A percentile compares a stretch with the other conserved stretches of the same genome.
Conservation (phyloP, 1,139 yeast genomes). For the Suhomyces chickasaworum region DNA sequence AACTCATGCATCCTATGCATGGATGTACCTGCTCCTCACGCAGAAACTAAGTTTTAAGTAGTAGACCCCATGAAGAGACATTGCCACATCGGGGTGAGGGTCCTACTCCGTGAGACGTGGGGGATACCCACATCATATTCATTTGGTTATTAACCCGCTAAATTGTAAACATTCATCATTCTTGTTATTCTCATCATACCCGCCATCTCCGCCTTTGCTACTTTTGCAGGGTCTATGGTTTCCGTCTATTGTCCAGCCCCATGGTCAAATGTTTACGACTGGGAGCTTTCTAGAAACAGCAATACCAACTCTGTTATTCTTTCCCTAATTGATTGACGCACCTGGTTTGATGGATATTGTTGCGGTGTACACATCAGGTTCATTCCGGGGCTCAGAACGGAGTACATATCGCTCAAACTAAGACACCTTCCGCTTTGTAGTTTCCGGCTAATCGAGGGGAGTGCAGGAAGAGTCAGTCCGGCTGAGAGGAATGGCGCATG, state of each 20-base stretch:
- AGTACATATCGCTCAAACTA: not conserved
- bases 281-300: not conserved
- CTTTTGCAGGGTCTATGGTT: not conserved
- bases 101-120: not conserved
- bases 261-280: not conserved
- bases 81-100: not conserved
- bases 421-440: too few species aligned
- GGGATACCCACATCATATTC: not conserved
- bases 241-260: not conserved
- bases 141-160: too few species aligned
- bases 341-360: constrained; percentile 10
- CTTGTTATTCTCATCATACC: too few species aligned
- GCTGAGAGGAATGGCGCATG: not conserved
- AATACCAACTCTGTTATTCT: constrained; percentile 5
- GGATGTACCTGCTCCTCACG: not conserved
- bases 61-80: not conserved
- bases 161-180: too few species aligned
- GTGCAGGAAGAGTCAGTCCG: not conserved
- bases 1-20: not conserved
- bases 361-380: not conserved
- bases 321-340: constrained; percentile 3
- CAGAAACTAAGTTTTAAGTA: not conserved
- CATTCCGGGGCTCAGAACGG: not conserved
- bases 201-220: not conserved
- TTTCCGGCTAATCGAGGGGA: constrained; percentile 1